Evolutionary conservation across 768 basidiomycete genomes (phyloP).

Genomic region (Pleurotus cornucopiae): DNA sequence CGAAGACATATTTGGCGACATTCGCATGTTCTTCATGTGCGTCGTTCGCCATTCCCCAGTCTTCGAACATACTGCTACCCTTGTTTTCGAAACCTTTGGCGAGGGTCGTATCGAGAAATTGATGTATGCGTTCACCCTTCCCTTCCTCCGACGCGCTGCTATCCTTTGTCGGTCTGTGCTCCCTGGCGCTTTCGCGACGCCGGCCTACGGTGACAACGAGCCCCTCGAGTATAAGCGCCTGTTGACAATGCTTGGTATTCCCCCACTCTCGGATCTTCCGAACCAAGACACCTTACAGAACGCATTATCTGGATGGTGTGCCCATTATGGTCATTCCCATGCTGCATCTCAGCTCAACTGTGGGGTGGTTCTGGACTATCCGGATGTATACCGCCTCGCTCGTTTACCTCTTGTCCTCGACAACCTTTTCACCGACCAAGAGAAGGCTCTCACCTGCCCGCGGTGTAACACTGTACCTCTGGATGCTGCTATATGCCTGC

Average conservation of each 20-base stretch:
- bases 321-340: constrained; percentile 81
- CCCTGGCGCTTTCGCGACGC: constrained; percentile 58
- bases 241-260: constrained; percentile 71
- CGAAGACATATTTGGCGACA: constrained; percentile 75
- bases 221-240: constrained; percentile 78
- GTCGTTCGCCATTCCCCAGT: constrained; percentile 86
- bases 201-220: constrained; percentile 32
- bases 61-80: constrained; percentile 79
- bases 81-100: constrained; percentile 76
- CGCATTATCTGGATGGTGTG: constrained; percentile 86
- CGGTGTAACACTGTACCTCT: constrained; percentile 75
- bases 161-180: constrained; percentile 79
- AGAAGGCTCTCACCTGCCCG: constrained; percentile 68
- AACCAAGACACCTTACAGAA: constrained; percentile 86
- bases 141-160: constrained; percentile 85
- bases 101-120: constrained; percentile 83
- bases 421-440: constrained; percentile 71
- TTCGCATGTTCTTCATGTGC: constrained; percentile 88
- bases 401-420: constrained; percentile 81
- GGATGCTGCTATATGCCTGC: constrained; percentile 87
- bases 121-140: constrained; percentile 83
- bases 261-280: constrained; percentile 72
- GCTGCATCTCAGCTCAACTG: constrained; percentile 76
- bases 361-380: constrained; percentile 78
- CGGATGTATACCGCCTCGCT: constrained; percentile 77